Evolutionary conservation across 75 land plant genomes (phyloP).

Genomic region (Larix kaempferi): DNA sequence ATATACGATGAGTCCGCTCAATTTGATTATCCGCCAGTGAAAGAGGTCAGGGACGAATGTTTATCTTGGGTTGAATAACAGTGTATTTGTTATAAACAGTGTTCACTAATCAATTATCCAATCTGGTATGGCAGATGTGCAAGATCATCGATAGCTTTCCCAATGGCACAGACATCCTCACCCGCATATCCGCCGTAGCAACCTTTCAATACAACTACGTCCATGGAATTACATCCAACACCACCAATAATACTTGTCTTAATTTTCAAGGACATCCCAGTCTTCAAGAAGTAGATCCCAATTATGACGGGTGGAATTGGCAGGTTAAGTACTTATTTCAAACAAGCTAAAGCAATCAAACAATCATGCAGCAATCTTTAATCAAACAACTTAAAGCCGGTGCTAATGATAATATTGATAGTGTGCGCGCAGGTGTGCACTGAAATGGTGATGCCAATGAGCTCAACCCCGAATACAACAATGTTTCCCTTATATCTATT

Average conservation of each 20-base stretch:
- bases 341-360: not conserved
- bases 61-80: not conserved
- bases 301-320: not conserved
- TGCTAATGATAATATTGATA: no score
- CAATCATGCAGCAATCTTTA: no score
- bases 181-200: slow-evolving; percentile 31
- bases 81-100: no score
- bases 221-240: not conserved
- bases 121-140: slow-evolving; percentile 25
- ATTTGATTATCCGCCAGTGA: slow-evolving; percentile 11
- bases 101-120: no score
- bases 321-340: slow-evolving; percentile 7
- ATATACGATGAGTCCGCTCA: slow-evolving; percentile 21
- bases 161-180: slow-evolving; percentile 29
- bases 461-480: slow-evolving; percentile 30
- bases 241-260: not conserved
- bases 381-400: not conserved
- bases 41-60: not conserved
- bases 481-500: slow-evolving; percentile 41
- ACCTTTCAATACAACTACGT: slow-evolving; percentile 18
- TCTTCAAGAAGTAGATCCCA: no score
- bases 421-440: slow-evolving; percentile 41
- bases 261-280: not conserved
- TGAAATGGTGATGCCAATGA: slow-evolving; percentile 78
- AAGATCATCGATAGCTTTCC: slow-evolving; percentile 37